phyloP scores from a whole-genome alignment of 768 basidiomycete species.

The Mycena belliarum region DNA sequence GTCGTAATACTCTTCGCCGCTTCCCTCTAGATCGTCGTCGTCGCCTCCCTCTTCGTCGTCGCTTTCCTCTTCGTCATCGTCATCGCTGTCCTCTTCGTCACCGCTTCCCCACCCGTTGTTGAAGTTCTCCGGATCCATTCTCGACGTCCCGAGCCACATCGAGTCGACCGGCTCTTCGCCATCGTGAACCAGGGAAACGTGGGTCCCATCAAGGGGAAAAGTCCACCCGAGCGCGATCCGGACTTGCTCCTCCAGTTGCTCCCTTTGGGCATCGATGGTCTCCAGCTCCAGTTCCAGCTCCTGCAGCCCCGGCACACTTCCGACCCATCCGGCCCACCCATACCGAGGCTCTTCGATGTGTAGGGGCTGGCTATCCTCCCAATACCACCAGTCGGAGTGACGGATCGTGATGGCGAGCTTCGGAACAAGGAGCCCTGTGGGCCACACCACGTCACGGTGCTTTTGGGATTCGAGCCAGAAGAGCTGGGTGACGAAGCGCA shows the following conservation, averaged over 20 bases:
- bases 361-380: constrained; percentile 23
- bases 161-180: not conserved
- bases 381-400: constrained; percentile 29
- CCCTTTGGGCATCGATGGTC: constrained; percentile 24
- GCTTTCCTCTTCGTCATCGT: not conserved
- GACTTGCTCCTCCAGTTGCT: constrained; percentile 19
- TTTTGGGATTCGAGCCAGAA: constrained; percentile 21
- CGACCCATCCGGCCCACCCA: constrained; percentile 19
- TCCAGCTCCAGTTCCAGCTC: constrained; percentile 28
- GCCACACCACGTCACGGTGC: not conserved
- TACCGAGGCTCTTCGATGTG: constrained; percentile 2
- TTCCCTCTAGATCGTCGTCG: too few species aligned
- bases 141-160: constrained; percentile 4
- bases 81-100: too few species aligned
- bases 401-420: constrained; percentile 22
- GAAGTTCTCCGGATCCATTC: not conserved
- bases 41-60: not conserved
- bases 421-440: not conserved
- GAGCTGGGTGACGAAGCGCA: constrained; percentile 26
- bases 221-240: constrained; percentile 7
- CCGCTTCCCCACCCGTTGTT: not conserved
- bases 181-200: constrained; percentile 7
- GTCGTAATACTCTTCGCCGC: not conserved
- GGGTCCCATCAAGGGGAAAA: not conserved
- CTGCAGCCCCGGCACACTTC: constrained; percentile 11